Evolutionary conservation across 768 basidiomycete species (phyloP).

Genomic region (Neoboletus brunneissimus): DNA sequence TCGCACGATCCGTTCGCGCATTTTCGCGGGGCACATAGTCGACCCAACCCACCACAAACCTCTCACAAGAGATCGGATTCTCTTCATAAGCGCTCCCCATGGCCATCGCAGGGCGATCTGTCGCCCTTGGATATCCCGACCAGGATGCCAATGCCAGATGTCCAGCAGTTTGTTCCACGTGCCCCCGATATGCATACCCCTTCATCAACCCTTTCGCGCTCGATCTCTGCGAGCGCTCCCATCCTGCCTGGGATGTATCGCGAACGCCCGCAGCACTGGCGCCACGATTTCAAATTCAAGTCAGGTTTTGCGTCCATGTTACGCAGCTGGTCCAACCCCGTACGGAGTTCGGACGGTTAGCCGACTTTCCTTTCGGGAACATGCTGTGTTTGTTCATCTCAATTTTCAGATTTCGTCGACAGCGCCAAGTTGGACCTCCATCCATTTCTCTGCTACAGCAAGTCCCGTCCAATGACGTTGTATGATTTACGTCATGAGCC

Average conservation of each 20-base stretch:
- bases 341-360: conserved; percentile 20
- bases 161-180: conserved; percentile 13
- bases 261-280: conserved; percentile 30
- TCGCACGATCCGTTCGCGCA: conserved; percentile 9
- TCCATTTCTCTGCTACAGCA: conserved; percentile 23
- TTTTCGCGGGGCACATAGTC: conserved; percentile 5
- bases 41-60: neutral
- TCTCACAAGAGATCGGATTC: conserved; percentile 5
- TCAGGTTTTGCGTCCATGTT: conserved; percentile 31
- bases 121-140: conserved; percentile 19
- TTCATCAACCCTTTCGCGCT: conserved; percentile 23
- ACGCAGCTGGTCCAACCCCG: conserved; percentile 18
- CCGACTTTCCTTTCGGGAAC: neutral
- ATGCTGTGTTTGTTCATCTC: neutral
- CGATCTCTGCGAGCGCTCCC: conserved; percentile 11
- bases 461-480: conserved; percentile 37
- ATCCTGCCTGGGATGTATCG: conserved; percentile 10
- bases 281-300: conserved; percentile 33
- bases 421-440: conserved; percentile 28
- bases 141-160: conserved; percentile 23
- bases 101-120: conserved; percentile 19
- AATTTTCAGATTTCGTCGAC: conserved; percentile 18
- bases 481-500: conserved; percentile 51
- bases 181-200: conserved; percentile 25
- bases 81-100: conserved; percentile 6